Conservation (phyloP, 1,284 basidiomycete genomes). For the Apiotrichum sp. region DNA sequence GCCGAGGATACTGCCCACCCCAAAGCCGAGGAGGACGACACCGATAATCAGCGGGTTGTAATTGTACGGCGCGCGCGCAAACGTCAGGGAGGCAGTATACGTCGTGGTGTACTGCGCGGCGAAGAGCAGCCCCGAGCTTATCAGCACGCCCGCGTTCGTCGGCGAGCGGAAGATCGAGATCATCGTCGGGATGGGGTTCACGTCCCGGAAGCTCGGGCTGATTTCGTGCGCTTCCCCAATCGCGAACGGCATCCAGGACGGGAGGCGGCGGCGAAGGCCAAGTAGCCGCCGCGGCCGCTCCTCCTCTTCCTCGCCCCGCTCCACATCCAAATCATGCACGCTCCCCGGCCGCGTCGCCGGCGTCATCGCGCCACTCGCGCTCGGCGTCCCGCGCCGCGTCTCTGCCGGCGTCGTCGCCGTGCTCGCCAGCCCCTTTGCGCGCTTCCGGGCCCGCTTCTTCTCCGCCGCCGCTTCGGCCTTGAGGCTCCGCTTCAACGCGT, state of each 20-base stretch:
- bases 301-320: background rate
- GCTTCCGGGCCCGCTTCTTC: slow-evolving; percentile 26
- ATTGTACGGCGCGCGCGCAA: slow-evolving; percentile 54
- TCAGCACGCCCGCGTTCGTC: slow-evolving; percentile 63
- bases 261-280: background rate
- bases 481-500: slow-evolving; percentile 38
- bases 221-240: slow-evolving; percentile 44
- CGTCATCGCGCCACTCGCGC: slow-evolving; percentile 1
- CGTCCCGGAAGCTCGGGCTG: slow-evolving; percentile 60
- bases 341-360: background rate
- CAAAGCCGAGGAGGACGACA: slow-evolving; percentile 66
- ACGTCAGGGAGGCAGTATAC: slow-evolving; percentile 66
- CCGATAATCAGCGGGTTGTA: slow-evolving; percentile 68
- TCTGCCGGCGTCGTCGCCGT: slow-evolving; percentile 28
- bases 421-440: slow-evolving; percentile 22
- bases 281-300: background rate
- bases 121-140: slow-evolving; percentile 64
- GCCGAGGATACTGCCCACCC: slow-evolving; percentile 62
- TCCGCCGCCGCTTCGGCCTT: slow-evolving; percentile 24
- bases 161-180: slow-evolving; percentile 55
- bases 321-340: background rate
- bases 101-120: slow-evolving; percentile 60
- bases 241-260: background rate
- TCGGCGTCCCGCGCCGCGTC: slow-evolving; percentile 10
- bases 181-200: slow-evolving; percentile 65